Conservation (phyloP, 2,329 filamentous ascomycete species). For the Fusarium drepaniforme region DNA sequence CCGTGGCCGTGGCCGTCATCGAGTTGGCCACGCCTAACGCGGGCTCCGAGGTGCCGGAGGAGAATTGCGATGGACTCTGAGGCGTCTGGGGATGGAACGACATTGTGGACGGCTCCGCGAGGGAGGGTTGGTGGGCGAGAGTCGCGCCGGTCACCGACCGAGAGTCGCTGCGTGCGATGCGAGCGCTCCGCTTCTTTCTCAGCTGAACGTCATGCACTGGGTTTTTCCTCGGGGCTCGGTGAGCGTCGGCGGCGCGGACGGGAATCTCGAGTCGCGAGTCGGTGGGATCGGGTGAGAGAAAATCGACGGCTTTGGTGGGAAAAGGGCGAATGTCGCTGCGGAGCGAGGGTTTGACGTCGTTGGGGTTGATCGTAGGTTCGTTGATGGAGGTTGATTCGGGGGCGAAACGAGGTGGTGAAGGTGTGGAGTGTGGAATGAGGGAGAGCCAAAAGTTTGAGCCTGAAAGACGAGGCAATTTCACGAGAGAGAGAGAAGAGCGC, state of each 20-base stretch:
- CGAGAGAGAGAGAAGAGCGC: slow-evolving; percentile 3
- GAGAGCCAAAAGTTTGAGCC: slow-evolving; percentile 43
- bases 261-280: slow-evolving; percentile 19
- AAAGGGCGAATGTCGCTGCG: slow-evolving; percentile 42
- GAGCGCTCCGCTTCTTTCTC: slow-evolving; percentile 46
- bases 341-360: slow-evolving; percentile 43
- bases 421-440: slow-evolving; percentile 47
- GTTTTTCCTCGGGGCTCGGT: slow-evolving; percentile 42
- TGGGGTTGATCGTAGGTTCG: slow-evolving; percentile 38
- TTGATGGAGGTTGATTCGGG: slow-evolving; percentile 46
- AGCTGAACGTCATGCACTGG: slow-evolving; percentile 48
- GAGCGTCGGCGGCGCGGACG: slow-evolving; percentile 37
- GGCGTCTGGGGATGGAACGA: slow-evolving; percentile 76
- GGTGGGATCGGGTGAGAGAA: slow-evolving; percentile 12
- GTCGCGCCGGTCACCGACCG: slow-evolving; percentile 50
- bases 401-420: slow-evolving; percentile 45
- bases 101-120: slow-evolving; percentile 63
- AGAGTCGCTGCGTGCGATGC: slow-evolving; percentile 42
- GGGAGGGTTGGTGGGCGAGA: slow-evolving; percentile 45
- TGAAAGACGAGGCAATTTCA: slow-evolving; percentile 49
- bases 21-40: slow-evolving; percentile 64
- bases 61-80: slow-evolving; percentile 74
- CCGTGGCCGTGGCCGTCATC: slow-evolving; percentile 62
- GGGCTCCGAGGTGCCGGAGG: slow-evolving; percentile 66
- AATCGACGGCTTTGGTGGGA: slow-evolving; percentile 26